A percentile compares a stretch with the other conserved stretches of the same genome.
phyloP scores from a whole-genome alignment of 2,329 filamentous ascomycete species.

The Phaeosphaeria sp. region DNA sequence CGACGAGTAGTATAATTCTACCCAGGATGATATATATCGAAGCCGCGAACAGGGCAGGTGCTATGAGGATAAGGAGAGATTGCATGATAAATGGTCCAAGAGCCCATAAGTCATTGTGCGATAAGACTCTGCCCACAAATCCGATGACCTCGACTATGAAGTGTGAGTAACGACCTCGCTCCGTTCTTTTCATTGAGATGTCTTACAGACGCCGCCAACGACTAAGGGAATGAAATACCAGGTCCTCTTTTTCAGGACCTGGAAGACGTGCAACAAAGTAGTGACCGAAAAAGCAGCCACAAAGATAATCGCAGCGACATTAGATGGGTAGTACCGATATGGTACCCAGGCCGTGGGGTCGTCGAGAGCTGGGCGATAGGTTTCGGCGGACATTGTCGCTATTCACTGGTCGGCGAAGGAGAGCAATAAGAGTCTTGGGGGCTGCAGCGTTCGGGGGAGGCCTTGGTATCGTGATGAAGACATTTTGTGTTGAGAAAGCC shows the following conservation, averaged over 20 bases:
- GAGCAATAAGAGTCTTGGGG: not conserved
- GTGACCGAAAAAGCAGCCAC: constrained; percentile 53
- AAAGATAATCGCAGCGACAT: constrained; percentile 56
- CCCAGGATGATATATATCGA: constrained; percentile 59
- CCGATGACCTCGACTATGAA: constrained; percentile 58
- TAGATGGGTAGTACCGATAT: constrained; percentile 51
- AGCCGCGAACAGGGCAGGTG: constrained; percentile 56
- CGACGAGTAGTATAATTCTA: constrained; percentile 50
- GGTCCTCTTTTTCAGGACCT: constrained; percentile 51
- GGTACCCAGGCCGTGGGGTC: constrained; percentile 18
- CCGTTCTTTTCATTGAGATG: not conserved
- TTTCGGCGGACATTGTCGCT: constrained; percentile 5
- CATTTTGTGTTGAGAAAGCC: not conserved
- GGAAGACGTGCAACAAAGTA: constrained; percentile 51
- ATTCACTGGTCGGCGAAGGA: not conserved
- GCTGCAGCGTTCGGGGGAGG: not conserved
- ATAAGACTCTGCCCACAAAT: constrained; percentile 56
- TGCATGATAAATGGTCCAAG: constrained; percentile 53
- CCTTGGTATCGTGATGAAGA: not conserved
- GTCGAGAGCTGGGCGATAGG: constrained; percentile 18
- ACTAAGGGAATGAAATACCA: constrained; percentile 62
- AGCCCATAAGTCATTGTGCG: constrained; percentile 45
- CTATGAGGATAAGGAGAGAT: constrained; percentile 53
- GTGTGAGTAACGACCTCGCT: not conserved
- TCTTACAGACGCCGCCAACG: constrained; percentile 58